Conservation (phyloP, 805 yeast species). For the Starmera quercuum region DNA sequence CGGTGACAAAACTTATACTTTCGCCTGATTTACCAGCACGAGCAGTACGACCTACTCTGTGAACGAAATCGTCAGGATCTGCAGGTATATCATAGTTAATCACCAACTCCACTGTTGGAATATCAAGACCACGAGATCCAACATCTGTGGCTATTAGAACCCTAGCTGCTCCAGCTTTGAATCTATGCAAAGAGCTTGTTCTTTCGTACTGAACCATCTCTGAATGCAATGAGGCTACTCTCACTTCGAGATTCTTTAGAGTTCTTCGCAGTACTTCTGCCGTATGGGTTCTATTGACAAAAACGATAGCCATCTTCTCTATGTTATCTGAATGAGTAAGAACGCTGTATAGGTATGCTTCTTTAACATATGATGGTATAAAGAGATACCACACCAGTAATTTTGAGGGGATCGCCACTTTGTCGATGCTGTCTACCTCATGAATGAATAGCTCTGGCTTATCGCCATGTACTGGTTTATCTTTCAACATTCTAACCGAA, state of each 20-base stretch:
- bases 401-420: slow-evolving; percentile 74
- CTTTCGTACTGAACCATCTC: slow-evolving; percentile 92
- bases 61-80: slow-evolving; percentile 93
- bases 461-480: slow-evolving; percentile 47
- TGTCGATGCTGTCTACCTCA: slow-evolving; percentile 67
- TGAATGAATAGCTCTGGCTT: slow-evolving; percentile 55
- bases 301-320: slow-evolving; percentile 70
- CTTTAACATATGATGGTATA: slow-evolving; percentile 84
- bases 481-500: slow-evolving; percentile 74
- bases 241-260: slow-evolving; percentile 60
- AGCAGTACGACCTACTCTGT: slow-evolving; percentile 97
- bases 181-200: slow-evolving; percentile 83
- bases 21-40: slow-evolving; percentile 93
- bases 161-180: slow-evolving; percentile 90
- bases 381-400: slow-evolving; percentile 59
- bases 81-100: slow-evolving; percentile 91
- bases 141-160: slow-evolving; percentile 94
- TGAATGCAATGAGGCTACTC: slow-evolving; percentile 88
- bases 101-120: slow-evolving; percentile 86
- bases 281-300: slow-evolving; percentile 84
- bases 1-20: slow-evolving; percentile 75
- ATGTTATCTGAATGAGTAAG: slow-evolving; percentile 55
- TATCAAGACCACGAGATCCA: slow-evolving; percentile 95
- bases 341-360: slow-evolving; percentile 71
- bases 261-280: slow-evolving; percentile 85